Conservation (phyloP, 805 yeast genomes). For the Wickerhamomyces queroliae region DNA sequence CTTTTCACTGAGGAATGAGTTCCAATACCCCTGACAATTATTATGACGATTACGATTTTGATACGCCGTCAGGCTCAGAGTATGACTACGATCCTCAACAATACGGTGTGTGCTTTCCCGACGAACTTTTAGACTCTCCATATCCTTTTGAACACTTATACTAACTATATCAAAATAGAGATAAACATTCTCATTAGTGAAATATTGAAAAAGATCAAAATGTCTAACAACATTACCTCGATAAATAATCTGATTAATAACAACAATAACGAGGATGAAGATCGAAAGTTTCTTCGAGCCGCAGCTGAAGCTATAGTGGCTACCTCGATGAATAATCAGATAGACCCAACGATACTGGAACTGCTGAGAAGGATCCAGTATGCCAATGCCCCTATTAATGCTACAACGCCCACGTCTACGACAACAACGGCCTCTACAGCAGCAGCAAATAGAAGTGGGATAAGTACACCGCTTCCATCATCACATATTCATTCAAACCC, state of each 20-base stretch:
- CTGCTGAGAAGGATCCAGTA: conserved; percentile 55
- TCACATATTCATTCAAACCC: background rate
- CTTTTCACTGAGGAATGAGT: background rate
- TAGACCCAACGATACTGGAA: conserved; percentile 61
- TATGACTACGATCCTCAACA: background rate
- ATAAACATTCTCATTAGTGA: background rate
- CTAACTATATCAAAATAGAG: conserved; percentile 1
- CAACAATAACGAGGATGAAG: conserved; percentile 32
- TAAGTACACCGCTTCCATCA: background rate
- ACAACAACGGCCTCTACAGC: no score
- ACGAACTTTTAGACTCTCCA: background rate
- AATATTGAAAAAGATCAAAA: background rate
- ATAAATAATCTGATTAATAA: conserved; percentile 5
- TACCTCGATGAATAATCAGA: conserved; percentile 38
- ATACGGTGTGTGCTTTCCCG: background rate
- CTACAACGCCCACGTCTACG: no score
- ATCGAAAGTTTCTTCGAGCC: conserved; percentile 46
- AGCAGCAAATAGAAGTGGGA: background rate
- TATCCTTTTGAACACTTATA: background rate
- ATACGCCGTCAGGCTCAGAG: background rate
- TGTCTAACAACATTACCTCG: conserved; percentile 3
- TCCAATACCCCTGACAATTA: background rate
- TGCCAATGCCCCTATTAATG: conserved; percentile 26
- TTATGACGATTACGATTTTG: background rate
- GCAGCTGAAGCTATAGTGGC: conserved; percentile 60